A percentile compares a stretch with the other conserved stretches of the same genome.
Conservation (phyloP, 768 basidiomycete species). For the Hericium erinaceus region DNA sequence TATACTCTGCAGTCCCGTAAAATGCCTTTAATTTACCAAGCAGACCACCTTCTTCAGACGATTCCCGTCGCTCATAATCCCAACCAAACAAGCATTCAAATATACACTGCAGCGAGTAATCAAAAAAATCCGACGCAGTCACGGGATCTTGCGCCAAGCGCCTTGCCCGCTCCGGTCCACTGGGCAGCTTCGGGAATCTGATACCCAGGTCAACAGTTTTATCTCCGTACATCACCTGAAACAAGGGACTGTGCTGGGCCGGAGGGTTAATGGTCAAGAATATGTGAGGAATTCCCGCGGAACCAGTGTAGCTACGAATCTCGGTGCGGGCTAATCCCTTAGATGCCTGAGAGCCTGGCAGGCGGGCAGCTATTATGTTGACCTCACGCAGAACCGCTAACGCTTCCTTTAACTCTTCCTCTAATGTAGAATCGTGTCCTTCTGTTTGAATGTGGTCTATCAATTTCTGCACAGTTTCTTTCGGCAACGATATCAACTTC, state of each 20-base stretch:
- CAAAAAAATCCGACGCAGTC: slow-evolving; percentile 23
- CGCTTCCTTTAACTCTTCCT: slow-evolving; percentile 14
- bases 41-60: too few relatives aligned
- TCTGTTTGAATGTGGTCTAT: slow-evolving; percentile 10
- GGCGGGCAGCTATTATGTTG: slow-evolving; percentile 20
- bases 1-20: too few relatives aligned
- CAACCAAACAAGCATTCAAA: too few relatives aligned
- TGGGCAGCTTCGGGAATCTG: slow-evolving; percentile 15
- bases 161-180: slow-evolving; percentile 13
- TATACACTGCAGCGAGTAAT: too few relatives aligned
- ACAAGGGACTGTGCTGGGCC: slow-evolving; percentile 18
- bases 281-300: slow-evolving; percentile 21
- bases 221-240: slow-evolving; percentile 21
- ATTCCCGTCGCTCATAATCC: too few relatives aligned
- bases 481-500: slow-evolving; percentile 3
- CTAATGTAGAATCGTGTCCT: not conserved
- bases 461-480: not conserved
- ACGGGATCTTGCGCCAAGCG: slow-evolving; percentile 24
- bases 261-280: slow-evolving; percentile 21
- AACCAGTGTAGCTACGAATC: slow-evolving; percentile 20
- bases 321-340: slow-evolving; percentile 19
- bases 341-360: slow-evolving; percentile 23
- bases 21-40: too few relatives aligned
- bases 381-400: slow-evolving; percentile 19
- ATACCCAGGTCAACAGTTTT: slow-evolving; percentile 6